A percentile compares a stretch with the other conserved stretches of the same genome.
Evolutionary conservation across 169 alveolate species (phyloP).

Genomic region (Plasmodium coatneyi): DNA sequence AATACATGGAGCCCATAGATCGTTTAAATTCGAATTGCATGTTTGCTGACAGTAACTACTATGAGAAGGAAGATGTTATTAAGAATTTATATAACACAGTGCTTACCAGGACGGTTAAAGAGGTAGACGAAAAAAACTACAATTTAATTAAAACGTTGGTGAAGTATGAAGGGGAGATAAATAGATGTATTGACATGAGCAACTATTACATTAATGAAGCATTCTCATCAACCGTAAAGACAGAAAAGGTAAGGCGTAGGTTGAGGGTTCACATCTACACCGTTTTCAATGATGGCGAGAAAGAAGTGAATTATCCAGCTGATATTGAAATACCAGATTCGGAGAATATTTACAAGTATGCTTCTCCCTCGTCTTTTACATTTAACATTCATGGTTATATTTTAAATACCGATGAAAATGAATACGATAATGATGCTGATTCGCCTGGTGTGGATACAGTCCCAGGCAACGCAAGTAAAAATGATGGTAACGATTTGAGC

Average conservation of each 20-base stretch:
- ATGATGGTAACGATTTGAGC: neutral
- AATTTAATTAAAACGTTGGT: constrained; percentile 49
- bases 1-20: constrained; percentile 66
- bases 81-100: constrained; percentile 33
- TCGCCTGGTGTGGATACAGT: constrained; percentile 3
- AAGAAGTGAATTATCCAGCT: constrained; percentile 57
- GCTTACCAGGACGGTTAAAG: constrained; percentile 49
- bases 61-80: constrained; percentile 55
- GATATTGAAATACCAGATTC: constrained; percentile 53
- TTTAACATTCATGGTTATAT: constrained; percentile 74
- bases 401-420: constrained; percentile 63
- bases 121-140: constrained; percentile 57
- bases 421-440: constrained; percentile 42
- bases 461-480: neutral
- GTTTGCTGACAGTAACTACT: constrained; percentile 20
- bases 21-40: neutral
- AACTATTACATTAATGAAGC: constrained; percentile 71
- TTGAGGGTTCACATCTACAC: constrained; percentile 61
- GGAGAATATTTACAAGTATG: constrained; percentile 26
- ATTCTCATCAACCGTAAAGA: constrained; percentile 47
- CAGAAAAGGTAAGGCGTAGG: constrained; percentile 59
- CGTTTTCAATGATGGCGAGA: constrained; percentile 64
- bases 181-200: constrained; percentile 63
- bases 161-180: constrained; percentile 65
- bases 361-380: constrained; percentile 61